Base-by-base conservation (phyloP, 805 yeast genomes). In the Metschnikowia aberdeeniae region DNA sequence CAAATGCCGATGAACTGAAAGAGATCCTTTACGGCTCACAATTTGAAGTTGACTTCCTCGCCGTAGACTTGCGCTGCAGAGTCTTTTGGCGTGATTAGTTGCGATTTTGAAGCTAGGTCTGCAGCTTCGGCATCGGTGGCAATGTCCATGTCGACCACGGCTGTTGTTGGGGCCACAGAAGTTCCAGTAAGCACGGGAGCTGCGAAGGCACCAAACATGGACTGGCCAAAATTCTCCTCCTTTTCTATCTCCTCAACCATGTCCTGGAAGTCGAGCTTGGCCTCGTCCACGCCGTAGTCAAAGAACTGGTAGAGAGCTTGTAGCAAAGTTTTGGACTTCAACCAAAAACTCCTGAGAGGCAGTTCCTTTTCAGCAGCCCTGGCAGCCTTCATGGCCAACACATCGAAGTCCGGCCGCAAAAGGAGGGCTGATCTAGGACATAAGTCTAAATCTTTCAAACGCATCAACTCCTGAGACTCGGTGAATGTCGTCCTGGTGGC, bases 351-450 rank as follows among this genome's bases (percentile, higher is more conserved):
- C 27, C 32, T 42, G 30, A 38, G 29, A 12, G 35, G 24, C 36
- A 22, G 42, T 8, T 30, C 22, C 35, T 22, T 34, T 13, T 49
- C 51, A 6, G 50, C 45, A 6, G 40, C 46, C 20, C 50, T 45
- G 4, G 50, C 47, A 3, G 52, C 49, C 5, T 46, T 40, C 42
- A 49, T 34, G 12, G 50, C 52, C 32, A 50, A 43, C 40, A 53
- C 64, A 56, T 58, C 68, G 56, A 55, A 66, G 27, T 73, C 67
- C 0, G 93, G 90, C 57, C 86, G 85, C 51, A 89, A 67, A 20
- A 87, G 81, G 39, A 89, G 62, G 0, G 85, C 87, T 9, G 95
- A 82, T 46, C 95, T 72, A 2, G 92, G 90, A 12, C 78, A 73
- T 42, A 89, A 66, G 19, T 79, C 81, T 44, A 89, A 67, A 3